A percentile compares a stretch with the other conserved stretches of the same genome.
Evolutionary conservation across 176 grass and related monocot genomes (phyloP).

Genomic region (Oryza officinalis): DNA sequence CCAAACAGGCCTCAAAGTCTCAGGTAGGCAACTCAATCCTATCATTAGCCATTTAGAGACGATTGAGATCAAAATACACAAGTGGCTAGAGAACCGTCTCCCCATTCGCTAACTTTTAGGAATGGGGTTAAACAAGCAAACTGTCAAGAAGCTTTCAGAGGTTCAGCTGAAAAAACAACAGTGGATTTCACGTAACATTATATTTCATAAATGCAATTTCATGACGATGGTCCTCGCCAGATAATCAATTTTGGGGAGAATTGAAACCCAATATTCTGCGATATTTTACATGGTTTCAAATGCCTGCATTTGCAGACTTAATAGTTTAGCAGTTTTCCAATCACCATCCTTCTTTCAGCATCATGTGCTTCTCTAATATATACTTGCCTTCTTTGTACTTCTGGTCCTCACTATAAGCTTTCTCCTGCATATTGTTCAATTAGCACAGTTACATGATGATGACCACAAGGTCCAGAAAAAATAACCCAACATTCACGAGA

Average conservation of each 20-base stretch:
- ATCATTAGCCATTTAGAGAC: background rate
- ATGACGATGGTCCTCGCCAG: background rate
- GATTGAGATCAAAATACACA: background rate
- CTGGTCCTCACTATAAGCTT: conserved; percentile 55
- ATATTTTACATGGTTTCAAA: conserved; percentile 14
- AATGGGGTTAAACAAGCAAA: background rate
- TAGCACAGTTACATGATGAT: background rate
- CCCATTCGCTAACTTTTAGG: background rate
- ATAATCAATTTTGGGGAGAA: conserved; percentile 21
- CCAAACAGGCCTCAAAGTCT: too few species aligned
- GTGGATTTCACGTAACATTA: background rate
- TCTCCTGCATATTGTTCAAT: conserved; percentile 38
- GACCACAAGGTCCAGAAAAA: background rate
- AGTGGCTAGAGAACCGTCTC: background rate
- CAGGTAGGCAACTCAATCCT: too few species aligned
- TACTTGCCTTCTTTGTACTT: conserved; percentile 61
- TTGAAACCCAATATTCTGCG: background rate
- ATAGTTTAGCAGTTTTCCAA: background rate
- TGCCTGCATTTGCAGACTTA: conserved; percentile 38
- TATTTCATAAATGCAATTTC: conserved; percentile 21
- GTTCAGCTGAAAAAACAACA: background rate
- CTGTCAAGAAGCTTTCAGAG: background rate
- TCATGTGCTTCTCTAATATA: conserved; percentile 54
- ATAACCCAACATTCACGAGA: background rate
- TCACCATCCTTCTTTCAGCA: conserved; percentile 55